Evolutionary conservation across 2,329 filamentous ascomycete genomes (phyloP), one percentile per base, ranked within the genome.

Genomic region (Hymenoscyphus fructigenus): DNA sequence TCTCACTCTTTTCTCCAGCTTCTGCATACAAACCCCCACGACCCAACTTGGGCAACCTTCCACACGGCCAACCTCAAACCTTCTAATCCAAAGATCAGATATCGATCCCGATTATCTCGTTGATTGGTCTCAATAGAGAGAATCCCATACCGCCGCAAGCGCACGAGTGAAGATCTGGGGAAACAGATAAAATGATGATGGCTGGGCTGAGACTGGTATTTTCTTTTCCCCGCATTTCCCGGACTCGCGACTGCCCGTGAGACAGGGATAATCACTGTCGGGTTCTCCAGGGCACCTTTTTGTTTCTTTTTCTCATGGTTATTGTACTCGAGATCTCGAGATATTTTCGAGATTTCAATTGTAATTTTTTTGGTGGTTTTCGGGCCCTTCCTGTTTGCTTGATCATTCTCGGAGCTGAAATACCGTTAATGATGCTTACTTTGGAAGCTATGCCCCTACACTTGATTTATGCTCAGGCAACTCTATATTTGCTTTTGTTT

Each of bases 221-320:
- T 47, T 47, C 17, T 47, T 47, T 47, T 23, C 44, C 44, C 44
- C 44, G 44, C 44, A 50, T 50, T 50, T 50, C 44, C 34, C 34
- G 20, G 44, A 23, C 9, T 50, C 20, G 3, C 44, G 20, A 50
- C n/a, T 23, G 44, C 7, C 44, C n/a, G 20, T 12, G 10, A 5
- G 44, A 47, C 44, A 47, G 20, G 44, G 44, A 14, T 47, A 23
- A 47, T 20, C 17, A 20, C 3, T 47, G 6, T 47, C 44, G 44
- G 44, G 12, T 50, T 23, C 20, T 50, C 1, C n/a, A 12, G 41
- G 41, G 15, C 9, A 44, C n/a, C 17, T 44, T 20, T 1, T 4
- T 6, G 17, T 44, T n/a, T 2, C 14, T 44, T 5, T n/a, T 44
- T 17, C n/a, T n/a, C n/a, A n/a, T n/a, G n/a, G n/a, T n/a, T 44